Conservation (phyloP, 257 asterid genomes). For the Mitragyna speciosa region DNA sequence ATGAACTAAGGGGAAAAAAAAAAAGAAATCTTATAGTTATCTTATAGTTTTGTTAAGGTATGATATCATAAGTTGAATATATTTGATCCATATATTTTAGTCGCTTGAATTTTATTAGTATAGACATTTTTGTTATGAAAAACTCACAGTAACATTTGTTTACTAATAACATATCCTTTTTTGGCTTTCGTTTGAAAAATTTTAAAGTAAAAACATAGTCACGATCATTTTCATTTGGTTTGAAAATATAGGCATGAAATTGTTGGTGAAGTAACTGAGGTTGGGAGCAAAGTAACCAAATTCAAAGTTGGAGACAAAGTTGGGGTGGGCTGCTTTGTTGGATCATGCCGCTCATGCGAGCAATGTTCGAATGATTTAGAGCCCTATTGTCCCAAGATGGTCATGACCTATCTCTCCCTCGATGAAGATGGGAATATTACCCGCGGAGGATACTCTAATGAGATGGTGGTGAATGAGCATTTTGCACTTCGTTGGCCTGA, state of each 20-base stretch:
- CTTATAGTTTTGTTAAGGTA: no score
- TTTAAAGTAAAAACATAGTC: background rate
- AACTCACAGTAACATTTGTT: no score
- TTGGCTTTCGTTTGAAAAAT: background rate
- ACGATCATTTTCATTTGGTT: no score
- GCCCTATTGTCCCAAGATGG: slow-evolving; percentile 22
- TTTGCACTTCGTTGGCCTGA: slow-evolving; percentile 24
- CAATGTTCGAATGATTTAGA: slow-evolving; percentile 24
- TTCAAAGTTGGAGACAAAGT: slow-evolving; percentile 29
- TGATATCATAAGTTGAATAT: no score
- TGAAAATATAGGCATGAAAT: slow-evolving; percentile 24
- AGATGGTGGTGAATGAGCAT: slow-evolving; percentile 26
- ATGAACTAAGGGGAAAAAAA: no score
- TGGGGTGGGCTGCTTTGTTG: slow-evolving; percentile 27
- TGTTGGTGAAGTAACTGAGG: slow-evolving; percentile 25
- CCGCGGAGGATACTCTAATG: slow-evolving; percentile 26
- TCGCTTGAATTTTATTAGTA: no score
- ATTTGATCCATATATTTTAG: no score
- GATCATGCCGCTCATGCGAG: slow-evolving; percentile 26
- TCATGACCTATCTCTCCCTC: slow-evolving; percentile 12
- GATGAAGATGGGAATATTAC: slow-evolving; percentile 13
- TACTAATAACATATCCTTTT: no score
- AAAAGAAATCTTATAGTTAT: no score
- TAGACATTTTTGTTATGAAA: no score
- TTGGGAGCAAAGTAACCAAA: slow-evolving; percentile 24